Conservation (phyloP, 2,329 filamentous ascomycete species). For the Colletotrichum sp. region DNA sequence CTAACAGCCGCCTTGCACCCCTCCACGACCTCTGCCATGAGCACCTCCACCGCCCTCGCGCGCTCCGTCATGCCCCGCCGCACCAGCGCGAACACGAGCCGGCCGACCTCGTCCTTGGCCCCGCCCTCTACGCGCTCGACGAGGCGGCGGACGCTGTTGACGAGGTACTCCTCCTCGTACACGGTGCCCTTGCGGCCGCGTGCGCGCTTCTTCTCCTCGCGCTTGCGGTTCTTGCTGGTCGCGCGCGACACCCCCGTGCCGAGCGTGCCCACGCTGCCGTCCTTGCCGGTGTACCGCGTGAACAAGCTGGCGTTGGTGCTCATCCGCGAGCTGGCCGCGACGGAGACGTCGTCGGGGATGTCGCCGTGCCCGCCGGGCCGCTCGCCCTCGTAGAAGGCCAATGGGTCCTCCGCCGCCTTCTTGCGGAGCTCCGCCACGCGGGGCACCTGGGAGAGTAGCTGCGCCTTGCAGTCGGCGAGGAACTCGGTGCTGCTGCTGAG, state of each 20-base stretch:
- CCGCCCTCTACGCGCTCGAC: constrained; percentile 79
- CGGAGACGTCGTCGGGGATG: constrained; percentile 88
- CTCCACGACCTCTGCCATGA: constrained; percentile 76
- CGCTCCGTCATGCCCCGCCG: constrained; percentile 87
- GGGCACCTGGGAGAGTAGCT: constrained; percentile 84
- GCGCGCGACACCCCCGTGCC: constrained; percentile 77
- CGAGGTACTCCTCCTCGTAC: constrained; percentile 97
- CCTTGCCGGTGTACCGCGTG: constrained; percentile 85
- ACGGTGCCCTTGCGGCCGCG: constrained; percentile 95
- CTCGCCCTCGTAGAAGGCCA: constrained; percentile 88
- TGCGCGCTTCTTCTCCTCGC: constrained; percentile 95
- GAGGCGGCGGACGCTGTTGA: constrained; percentile 83
- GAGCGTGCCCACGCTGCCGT: constrained; percentile 66
- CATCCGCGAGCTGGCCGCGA: constrained; percentile 81
- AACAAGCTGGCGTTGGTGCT: constrained; percentile 89
- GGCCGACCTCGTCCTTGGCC: constrained; percentile 72
- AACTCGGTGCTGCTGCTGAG: constrained; percentile 87
- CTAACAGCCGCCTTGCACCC: constrained; percentile 69
- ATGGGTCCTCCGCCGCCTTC: constrained; percentile 83
- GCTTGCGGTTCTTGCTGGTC: constrained; percentile 84
- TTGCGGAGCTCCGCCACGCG: constrained; percentile 81
- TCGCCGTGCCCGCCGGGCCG: constrained; percentile 64
- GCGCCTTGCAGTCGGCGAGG: constrained; percentile 88
- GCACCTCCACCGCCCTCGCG: constrained; percentile 76
- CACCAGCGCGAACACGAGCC: constrained; percentile 78